Conservation (phyloP, 495 filamentous ascomycete species). For the Neurospora sp. region DNA sequence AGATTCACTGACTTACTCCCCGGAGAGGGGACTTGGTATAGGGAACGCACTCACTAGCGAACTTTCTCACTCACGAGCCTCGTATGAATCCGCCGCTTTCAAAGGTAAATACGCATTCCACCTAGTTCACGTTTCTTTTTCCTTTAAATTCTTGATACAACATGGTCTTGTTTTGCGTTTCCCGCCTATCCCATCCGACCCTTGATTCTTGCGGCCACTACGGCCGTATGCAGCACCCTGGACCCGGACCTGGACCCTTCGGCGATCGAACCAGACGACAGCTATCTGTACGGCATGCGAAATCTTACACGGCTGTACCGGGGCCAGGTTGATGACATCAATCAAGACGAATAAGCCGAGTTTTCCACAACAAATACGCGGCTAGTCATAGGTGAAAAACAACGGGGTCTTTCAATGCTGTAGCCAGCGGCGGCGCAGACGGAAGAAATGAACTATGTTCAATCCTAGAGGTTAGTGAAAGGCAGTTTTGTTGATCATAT, state of each 20-base stretch:
- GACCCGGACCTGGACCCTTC: background rate
- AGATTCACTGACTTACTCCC: background rate
- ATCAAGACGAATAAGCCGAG: constrained; percentile 13
- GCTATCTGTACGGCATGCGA: background rate
- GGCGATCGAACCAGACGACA: constrained; percentile 4
- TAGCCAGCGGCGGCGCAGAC: background rate
- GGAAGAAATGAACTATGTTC: background rate
- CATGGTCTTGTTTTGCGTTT: constrained; percentile 3
- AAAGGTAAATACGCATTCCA: constrained; percentile 27
- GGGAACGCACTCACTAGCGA: constrained; percentile 14
- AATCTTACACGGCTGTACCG: constrained; percentile 9
- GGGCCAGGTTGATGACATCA: constrained; percentile 17
- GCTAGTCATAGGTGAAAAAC: background rate
- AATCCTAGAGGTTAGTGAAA: background rate
- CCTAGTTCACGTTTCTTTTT: background rate
- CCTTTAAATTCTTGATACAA: background rate
- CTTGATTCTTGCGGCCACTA: background rate
- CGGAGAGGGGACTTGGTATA: constrained; percentile 5
- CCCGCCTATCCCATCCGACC: background rate
- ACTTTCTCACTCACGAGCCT: constrained; percentile 17
- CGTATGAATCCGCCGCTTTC: constrained; percentile 42
- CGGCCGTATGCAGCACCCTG: constrained; percentile 1
- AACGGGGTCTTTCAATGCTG: background rate
- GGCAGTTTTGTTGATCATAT: background rate
- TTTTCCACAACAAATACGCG: background rate